Conservation (phyloP, 768 basidiomycete genomes). For the Suillus lakei region DNA sequence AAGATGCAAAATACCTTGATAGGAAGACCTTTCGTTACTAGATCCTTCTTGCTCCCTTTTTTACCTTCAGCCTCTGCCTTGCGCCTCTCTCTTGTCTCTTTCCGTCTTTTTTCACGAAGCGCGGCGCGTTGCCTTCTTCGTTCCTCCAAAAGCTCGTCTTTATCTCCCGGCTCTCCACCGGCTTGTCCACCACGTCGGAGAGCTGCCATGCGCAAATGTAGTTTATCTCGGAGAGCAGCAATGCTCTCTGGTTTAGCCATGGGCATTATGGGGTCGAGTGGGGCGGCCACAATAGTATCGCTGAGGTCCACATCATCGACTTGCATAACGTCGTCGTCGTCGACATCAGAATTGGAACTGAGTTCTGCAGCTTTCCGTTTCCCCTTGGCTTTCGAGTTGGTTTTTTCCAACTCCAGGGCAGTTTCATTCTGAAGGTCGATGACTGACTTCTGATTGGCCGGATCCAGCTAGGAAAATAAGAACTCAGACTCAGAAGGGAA, state of each 20-base stretch:
- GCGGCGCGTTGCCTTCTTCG: constrained; percentile 75
- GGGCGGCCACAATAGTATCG: constrained; percentile 18
- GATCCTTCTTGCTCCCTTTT: constrained; percentile 48
- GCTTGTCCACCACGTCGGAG: constrained; percentile 54
- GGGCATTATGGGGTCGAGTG: constrained; percentile 46
- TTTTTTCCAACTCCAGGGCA: constrained; percentile 30
- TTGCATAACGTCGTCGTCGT: constrained; percentile 28
- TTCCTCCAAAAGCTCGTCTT: constrained; percentile 85
- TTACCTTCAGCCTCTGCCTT: constrained; percentile 62
- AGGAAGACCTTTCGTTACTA: constrained; percentile 25
- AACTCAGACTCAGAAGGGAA: not conserved
- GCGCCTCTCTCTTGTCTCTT: constrained; percentile 86
- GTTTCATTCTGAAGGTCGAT: constrained; percentile 75
- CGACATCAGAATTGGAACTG: constrained; percentile 35
- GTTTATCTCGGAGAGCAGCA: constrained; percentile 65
- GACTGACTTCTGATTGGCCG: constrained; percentile 81
- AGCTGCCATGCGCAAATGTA: constrained; percentile 75
- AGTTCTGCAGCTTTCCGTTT: constrained; percentile 51
- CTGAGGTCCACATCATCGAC: constrained; percentile 39
- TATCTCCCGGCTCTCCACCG: constrained; percentile 56
- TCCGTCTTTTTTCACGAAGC: constrained; percentile 83
- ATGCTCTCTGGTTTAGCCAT: constrained; percentile 72
- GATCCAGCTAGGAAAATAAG: constrained; percentile 74
- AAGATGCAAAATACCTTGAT: constrained; percentile 39
- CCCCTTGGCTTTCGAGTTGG: constrained; percentile 38